phyloP scores from a whole-genome alignment of 192 early-diverging fungal species.

The Podila epigama region DNA sequence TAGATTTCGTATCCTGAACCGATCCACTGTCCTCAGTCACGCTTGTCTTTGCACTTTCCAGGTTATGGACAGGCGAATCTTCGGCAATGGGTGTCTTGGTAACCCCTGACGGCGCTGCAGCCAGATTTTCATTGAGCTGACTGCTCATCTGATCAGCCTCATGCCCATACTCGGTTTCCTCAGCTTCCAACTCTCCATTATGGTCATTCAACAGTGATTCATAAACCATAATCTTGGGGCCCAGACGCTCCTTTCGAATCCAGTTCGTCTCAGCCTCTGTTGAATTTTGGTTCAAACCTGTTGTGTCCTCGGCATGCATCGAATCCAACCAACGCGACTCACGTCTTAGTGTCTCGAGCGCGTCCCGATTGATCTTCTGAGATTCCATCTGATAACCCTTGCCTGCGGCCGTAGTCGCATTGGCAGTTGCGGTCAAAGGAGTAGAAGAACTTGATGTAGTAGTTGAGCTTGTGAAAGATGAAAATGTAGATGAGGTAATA shows the following conservation, averaged over 20 bases:
- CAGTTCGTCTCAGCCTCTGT: constrained; percentile 5
- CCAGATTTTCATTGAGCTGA: background rate
- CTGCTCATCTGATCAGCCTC: background rate
- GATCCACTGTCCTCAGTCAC: too few relatives aligned
- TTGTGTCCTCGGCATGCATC: constrained; percentile 28
- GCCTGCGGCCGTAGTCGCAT: too few relatives aligned
- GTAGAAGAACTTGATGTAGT: too few relatives aligned
- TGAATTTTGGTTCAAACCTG: constrained; percentile 16
- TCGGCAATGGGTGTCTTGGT: background rate
- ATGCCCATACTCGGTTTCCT: background rate
- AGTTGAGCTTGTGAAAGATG: too few relatives aligned
- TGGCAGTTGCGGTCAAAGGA: too few relatives aligned
- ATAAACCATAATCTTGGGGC: constrained; percentile 45
- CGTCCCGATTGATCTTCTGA: constrained; percentile 13
- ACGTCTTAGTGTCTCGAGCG: constrained; percentile 16
- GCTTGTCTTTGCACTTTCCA: too few relatives aligned
- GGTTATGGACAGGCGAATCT: too few relatives aligned
- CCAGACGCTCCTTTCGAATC: constrained; percentile 18
- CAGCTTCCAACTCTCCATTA: background rate
- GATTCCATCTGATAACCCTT: background rate
- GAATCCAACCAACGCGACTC: constrained; percentile 43
- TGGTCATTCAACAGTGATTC: background rate
- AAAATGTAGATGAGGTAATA: background rate
- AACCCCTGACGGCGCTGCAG: background rate
- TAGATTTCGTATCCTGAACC: background rate